A percentile compares a stretch with the other conserved stretches of the same genome.
Evolutionary conservation across 495 filamentous ascomycete species (phyloP).

Genomic region (Penicillium pancosmium): DNA sequence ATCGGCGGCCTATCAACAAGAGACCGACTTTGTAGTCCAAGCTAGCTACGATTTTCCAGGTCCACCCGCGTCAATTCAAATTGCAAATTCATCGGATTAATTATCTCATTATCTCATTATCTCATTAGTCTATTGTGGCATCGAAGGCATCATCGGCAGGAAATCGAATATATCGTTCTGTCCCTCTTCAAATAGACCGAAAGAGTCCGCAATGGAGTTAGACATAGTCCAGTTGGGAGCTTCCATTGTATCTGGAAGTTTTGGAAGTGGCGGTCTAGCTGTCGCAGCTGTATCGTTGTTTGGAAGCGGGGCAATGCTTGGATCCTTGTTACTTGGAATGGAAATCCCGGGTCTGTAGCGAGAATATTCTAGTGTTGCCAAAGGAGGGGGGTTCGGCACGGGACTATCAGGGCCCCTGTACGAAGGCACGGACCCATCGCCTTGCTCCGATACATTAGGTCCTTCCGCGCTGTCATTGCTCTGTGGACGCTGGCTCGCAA

Average conservation of each 20-base stretch:
- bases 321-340: constrained; percentile 27
- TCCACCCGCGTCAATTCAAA: background rate
- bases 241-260: constrained; percentile 41
- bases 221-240: constrained; percentile 48
- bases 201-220: constrained; percentile 47
- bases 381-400: constrained; percentile 24
- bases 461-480: constrained; percentile 24
- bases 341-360: constrained; percentile 23
- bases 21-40: constrained; percentile 6
- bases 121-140: constrained; percentile 29
- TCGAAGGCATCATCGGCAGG: constrained; percentile 44
- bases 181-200: constrained; percentile 48
- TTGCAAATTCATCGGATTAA: background rate
- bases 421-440: constrained; percentile 17
- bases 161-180: constrained; percentile 51
- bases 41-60: background rate
- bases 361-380: constrained; percentile 25
- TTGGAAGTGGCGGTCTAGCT: constrained; percentile 33
- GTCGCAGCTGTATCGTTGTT: constrained; percentile 25
- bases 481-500: constrained; percentile 34
- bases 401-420: constrained; percentile 25
- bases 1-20: background rate
- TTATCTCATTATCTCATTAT: background rate
- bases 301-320: constrained; percentile 24
- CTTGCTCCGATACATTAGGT: constrained; percentile 21